phyloP scores from a whole-genome alignment of 2,329 filamentous ascomycete species.

The Aspergillus hiratsukae region DNA sequence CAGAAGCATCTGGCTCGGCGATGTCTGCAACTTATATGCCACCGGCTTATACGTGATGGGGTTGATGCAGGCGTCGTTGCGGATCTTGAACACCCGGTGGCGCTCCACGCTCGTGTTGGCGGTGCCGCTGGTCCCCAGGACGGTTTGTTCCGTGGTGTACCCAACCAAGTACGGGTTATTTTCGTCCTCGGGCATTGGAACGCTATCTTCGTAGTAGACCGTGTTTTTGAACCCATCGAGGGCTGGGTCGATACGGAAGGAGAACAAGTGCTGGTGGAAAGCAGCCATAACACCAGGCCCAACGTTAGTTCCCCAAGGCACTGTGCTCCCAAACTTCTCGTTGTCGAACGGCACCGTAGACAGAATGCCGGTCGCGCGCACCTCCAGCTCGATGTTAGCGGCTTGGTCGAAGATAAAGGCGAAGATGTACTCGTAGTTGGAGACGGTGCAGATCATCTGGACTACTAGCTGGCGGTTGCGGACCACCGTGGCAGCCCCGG shows the following conservation, averaged over 20 bases:
- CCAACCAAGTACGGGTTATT: slow-evolving; percentile 59
- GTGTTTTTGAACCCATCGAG: slow-evolving; percentile 55
- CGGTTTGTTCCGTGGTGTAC: slow-evolving; percentile 53
- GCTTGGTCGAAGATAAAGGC: slow-evolving; percentile 70
- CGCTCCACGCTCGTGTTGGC: slow-evolving; percentile 50
- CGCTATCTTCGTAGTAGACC: slow-evolving; percentile 54
- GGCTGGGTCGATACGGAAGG: slow-evolving; percentile 59
- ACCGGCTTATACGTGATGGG: slow-evolving; percentile 44
- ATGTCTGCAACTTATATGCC: slow-evolving; percentile 48
- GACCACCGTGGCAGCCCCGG: slow-evolving; percentile 58
- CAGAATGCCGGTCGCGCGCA: slow-evolving; percentile 65
- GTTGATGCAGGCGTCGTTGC: slow-evolving; percentile 46
- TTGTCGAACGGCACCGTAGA: slow-evolving; percentile 63
- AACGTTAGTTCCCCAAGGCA: slow-evolving; percentile 66
- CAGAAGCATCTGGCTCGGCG: slow-evolving; percentile 48
- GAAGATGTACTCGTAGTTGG: slow-evolving; percentile 71
- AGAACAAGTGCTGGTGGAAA: slow-evolving; percentile 76
- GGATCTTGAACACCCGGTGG: slow-evolving; percentile 51
- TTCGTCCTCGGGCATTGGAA: slow-evolving; percentile 49
- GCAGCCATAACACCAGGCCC: slow-evolving; percentile 64
- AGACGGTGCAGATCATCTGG: slow-evolving; percentile 66
- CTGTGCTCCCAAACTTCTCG: slow-evolving; percentile 51
- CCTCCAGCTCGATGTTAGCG: slow-evolving; percentile 63
- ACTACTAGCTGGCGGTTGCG: slow-evolving; percentile 64
- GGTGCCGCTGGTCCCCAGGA: slow-evolving; percentile 46